Percentiles rank a stretch among this genome's conserved stretches.
Conservation (phyloP, 148 eudicot species). For the Fagopyrum esculentum region DNA sequence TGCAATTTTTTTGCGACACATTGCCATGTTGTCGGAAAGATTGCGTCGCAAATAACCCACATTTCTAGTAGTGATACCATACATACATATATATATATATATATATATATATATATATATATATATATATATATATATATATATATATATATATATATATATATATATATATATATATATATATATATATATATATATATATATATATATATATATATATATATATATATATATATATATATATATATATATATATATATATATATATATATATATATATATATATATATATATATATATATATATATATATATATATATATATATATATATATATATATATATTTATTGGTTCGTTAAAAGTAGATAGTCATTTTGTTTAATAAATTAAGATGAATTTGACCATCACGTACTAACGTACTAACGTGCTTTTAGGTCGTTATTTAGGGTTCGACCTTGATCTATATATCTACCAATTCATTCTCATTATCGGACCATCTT, state of each 20-base stretch:
- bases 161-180: slow-evolving; percentile 1
- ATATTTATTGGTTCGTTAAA: background rate
- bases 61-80: too few species aligned
- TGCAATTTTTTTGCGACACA: too few species aligned
- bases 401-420: too few species aligned
- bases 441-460: too few species aligned
- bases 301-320: slow-evolving; percentile 5
- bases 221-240: slow-evolving; percentile 2
- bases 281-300: background rate
- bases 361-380: too few species aligned
- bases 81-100: slow-evolving; percentile 2
- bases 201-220: slow-evolving; percentile 9
- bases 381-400: too few species aligned
- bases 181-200: slow-evolving; percentile 10
- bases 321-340: background rate
- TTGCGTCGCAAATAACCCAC: too few species aligned
- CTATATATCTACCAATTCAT: too few species aligned
- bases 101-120: background rate
- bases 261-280: background rate
- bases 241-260: background rate
- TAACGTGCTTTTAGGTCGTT: too few species aligned
- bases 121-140: slow-evolving; percentile 4
- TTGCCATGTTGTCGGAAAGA: too few species aligned
- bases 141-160: slow-evolving; percentile 7
- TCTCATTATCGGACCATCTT: too few species aligned